A percentile compares a stretch with the other conserved stretches of the same genome.
Evolutionary conservation across 2,329 filamentous ascomycete genomes (phyloP).

Genomic region (Stachybotrys chartarum): DNA sequence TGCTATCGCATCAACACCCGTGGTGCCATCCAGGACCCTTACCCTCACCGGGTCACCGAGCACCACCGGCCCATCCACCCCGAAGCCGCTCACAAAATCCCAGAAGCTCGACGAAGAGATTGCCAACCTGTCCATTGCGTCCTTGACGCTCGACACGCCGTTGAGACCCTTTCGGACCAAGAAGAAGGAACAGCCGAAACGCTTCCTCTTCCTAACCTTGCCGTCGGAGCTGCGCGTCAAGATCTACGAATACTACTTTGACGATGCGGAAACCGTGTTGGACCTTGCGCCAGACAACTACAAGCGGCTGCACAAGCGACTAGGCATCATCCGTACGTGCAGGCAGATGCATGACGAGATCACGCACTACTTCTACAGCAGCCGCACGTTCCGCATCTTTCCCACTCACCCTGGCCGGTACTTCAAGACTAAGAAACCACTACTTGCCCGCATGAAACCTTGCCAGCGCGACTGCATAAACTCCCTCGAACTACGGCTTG

Average conservation of each 20-base stretch:
- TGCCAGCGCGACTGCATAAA: constrained; percentile 53
- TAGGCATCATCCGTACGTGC: constrained; percentile 55
- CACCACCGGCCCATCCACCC: not conserved
- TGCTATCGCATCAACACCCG: not conserved
- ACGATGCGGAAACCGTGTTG: constrained; percentile 43
- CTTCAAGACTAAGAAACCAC: constrained; percentile 66
- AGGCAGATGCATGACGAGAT: constrained; percentile 56
- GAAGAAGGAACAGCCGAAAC: constrained; percentile 24
- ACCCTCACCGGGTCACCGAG: not conserved
- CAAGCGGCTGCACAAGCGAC: constrained; percentile 50
- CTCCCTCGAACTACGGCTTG: constrained; percentile 62
- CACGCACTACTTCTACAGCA: constrained; percentile 58
- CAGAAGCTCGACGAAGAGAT: constrained; percentile 27
- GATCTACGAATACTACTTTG: constrained; percentile 60
- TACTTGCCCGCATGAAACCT: constrained; percentile 58
- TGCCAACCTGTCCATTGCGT: constrained; percentile 31
- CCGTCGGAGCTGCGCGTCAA: constrained; percentile 63
- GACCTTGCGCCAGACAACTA: constrained; percentile 63
- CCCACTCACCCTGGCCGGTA: constrained; percentile 56
- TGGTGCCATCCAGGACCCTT: not conserved
- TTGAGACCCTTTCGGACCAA: constrained; percentile 22
- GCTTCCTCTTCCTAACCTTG: constrained; percentile 60
- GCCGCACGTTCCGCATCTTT: constrained; percentile 58
- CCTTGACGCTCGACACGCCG: constrained; percentile 34
- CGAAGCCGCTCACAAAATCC: not conserved